Conservation (phyloP, 306 rosid species). For the Neltuma alba region DNA sequence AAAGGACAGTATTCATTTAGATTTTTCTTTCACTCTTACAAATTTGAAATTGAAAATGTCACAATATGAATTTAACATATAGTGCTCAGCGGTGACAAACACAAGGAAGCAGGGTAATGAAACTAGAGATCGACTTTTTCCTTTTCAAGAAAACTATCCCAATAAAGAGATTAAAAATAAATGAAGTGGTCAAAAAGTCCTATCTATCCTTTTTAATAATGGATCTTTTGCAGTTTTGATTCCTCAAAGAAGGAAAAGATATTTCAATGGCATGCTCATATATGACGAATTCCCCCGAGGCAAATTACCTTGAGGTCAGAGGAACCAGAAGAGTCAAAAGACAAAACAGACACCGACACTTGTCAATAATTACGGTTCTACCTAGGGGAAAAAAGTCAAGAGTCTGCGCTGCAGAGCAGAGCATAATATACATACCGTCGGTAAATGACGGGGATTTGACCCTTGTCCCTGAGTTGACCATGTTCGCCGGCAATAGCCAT, state of each 20-base stretch:
- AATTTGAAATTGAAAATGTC: not conserved
- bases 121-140: not conserved
- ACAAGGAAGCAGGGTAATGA: not conserved
- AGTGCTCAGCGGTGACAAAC: not conserved
- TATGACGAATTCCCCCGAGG: not conserved
- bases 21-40: not conserved
- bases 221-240: not conserved
- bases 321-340: not conserved
- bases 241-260: not conserved
- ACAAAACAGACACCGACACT: not conserved
- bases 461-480: conserved; percentile 72
- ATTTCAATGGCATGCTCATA: not conserved
- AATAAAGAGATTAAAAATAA: not conserved
- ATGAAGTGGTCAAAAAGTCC: not conserved
- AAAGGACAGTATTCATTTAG: not conserved
- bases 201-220: not conserved
- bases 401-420: not conserved
- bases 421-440: conserved; percentile 53
- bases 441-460: conserved; percentile 65
- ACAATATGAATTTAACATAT: not conserved
- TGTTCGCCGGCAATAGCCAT: conserved; percentile 75
- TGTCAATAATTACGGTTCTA: not conserved
- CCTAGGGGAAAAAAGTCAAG: not conserved
- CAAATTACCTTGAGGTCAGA: not conserved
- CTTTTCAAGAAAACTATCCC: not conserved